Evolutionary conservation across 2,329 filamentous ascomycete genomes (phyloP).

Genomic region (Tympanopsis confertula): DNA sequence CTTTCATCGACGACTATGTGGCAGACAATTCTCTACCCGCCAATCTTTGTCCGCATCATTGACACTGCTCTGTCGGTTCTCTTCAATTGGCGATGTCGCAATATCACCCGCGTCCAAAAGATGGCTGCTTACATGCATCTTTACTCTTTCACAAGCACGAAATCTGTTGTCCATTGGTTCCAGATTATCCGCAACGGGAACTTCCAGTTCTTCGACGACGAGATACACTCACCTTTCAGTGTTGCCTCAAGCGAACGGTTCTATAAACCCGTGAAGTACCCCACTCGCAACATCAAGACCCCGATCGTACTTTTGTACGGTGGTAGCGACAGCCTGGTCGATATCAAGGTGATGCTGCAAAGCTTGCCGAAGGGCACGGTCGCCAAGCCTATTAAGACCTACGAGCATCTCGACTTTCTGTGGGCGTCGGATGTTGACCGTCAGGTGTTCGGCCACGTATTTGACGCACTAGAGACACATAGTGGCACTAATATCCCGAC

Average conservation of each 20-base stretch:
- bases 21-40: conserved; percentile 90
- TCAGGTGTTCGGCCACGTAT: conserved; percentile 82
- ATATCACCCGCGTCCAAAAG: conserved; percentile 80
- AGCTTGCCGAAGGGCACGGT: conserved; percentile 78
- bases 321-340: conserved; percentile 83
- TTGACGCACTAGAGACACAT: conserved; percentile 72
- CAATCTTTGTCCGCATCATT: conserved; percentile 79
- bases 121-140: conserved; percentile 90
- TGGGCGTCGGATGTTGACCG: conserved; percentile 80
- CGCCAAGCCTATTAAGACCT: conserved; percentile 77
- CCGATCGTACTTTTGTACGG: conserved; percentile 90
- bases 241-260: conserved; percentile 66
- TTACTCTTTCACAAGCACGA: conserved; percentile 93
- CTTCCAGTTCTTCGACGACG: conserved; percentile 98
- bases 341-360: conserved; percentile 83
- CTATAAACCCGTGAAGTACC: conserved; percentile 92
- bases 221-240: conserved; percentile 67
- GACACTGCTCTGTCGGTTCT: conserved; percentile 72
- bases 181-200: conserved; percentile 94
- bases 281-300: conserved; percentile 92
- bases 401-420: conserved; percentile 92
- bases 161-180: conserved; percentile 97
- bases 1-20: conserved; percentile 91
- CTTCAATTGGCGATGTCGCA: conserved; percentile 78
- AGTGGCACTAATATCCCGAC: too few relatives aligned